These are phyloP conservation scores for Cutaneotrichosporon sp. DNA, from an alignment of 1,284 basidiomycete genomes.

Conservation along the genomic window DNA sequence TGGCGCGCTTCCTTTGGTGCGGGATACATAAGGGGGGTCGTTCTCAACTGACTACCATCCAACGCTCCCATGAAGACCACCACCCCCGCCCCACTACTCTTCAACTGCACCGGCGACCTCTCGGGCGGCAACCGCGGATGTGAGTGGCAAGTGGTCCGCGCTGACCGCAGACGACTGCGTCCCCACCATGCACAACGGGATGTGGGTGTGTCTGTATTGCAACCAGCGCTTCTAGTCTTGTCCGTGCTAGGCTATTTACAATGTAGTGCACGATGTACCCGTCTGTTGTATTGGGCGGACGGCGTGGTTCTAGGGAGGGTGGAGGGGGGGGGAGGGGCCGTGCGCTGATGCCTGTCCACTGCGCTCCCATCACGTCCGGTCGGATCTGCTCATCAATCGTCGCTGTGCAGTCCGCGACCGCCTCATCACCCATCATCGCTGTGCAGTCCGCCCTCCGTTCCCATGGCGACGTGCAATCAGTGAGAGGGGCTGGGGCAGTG, in stretches of 20 bases:
- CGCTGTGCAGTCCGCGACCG: no score
- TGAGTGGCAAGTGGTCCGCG: no score
- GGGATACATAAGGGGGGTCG: no score
- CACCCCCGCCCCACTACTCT: neutral
- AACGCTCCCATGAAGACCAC: conserved; percentile 1
- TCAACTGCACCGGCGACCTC: neutral
- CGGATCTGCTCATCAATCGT: no score
- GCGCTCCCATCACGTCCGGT: neutral
- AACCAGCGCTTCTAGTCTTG: neutral
- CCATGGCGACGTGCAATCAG: no score
- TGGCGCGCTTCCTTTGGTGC: neutral
- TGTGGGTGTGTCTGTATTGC: conserved; percentile 2
- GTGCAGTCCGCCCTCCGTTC: no score
- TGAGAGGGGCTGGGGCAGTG: no score
- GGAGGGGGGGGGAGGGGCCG: no score
- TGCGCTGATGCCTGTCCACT: neutral
- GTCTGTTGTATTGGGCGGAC: no score
- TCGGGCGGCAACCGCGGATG: neutral
- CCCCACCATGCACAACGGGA: conserved; percentile 3
- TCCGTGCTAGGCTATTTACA: neutral
- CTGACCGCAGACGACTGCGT: neutral
- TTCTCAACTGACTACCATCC: neutral
- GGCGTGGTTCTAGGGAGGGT: neutral
- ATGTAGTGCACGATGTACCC: neutral
- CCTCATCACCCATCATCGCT: neutral